Percentiles rank a stretch among this genome's conserved stretches.
Evolutionary conservation across 495 filamentous ascomycete species (phyloP).

Genomic region (Sabuloglossum arenarium): DNA sequence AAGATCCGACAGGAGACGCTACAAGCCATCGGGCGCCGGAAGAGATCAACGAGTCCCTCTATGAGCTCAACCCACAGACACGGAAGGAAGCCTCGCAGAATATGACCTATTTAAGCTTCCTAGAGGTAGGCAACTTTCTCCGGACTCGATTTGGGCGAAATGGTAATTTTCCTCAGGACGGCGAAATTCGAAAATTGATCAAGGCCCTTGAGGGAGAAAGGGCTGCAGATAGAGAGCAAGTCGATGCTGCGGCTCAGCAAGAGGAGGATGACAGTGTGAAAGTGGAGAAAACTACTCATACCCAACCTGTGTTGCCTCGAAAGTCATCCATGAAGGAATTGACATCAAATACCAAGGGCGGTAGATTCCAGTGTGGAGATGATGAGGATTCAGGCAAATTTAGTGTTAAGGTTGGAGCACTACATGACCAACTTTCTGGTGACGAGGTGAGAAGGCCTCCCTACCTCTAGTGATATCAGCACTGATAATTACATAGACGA

Average conservation of each 20-base stretch:
- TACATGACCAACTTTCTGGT: not conserved
- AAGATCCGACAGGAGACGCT: not conserved
- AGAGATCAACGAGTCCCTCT: not conserved
- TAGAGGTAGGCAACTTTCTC: not conserved
- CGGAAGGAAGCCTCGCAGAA: not conserved
- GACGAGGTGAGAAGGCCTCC: not conserved
- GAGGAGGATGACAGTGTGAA: not conserved
- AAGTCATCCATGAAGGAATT: slow-evolving; percentile 1
- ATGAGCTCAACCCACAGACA: not conserved
- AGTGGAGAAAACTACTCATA: not conserved
- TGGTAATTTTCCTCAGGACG: not conserved
- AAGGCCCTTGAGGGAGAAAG: slow-evolving; percentile 5
- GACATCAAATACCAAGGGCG: not conserved
- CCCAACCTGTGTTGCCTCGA: not conserved
- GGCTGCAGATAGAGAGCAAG: not conserved
- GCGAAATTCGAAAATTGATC: not conserved
- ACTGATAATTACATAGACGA: not conserved
- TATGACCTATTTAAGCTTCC: slow-evolving; percentile 4
- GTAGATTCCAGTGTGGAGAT: not conserved
- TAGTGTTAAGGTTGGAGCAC: slow-evolving; percentile 2
- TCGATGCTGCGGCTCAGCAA: not conserved
- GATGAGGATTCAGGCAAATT: slow-evolving; percentile 1
- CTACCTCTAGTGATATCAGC: not conserved
- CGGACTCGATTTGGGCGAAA: not conserved
- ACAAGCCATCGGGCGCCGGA: not conserved